phyloP scores from a whole-genome alignment of 805 yeast genomes.

The Pichia rugopelliculosa region DNA sequence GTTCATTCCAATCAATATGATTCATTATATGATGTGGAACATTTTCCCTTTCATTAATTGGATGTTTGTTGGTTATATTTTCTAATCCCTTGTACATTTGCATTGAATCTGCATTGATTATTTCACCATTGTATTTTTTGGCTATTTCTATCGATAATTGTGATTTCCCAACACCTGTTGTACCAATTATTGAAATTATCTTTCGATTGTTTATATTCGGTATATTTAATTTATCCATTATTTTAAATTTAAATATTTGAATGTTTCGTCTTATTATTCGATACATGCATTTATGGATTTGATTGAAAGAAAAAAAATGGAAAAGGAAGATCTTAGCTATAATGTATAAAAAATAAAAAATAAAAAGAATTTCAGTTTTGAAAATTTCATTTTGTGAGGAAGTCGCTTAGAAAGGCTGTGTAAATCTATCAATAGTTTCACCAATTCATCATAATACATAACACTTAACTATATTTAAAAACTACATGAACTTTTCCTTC shows the following conservation, averaged over 20 bases:
- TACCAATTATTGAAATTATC: constrained; percentile 46
- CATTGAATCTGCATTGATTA: constrained; percentile 96
- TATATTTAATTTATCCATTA: neutral
- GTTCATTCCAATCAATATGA: constrained; percentile 73
- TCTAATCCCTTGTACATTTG: constrained; percentile 76
- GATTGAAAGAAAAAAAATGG: too few relatives aligned
- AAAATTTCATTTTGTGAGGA: too few relatives aligned
- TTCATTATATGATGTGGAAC: constrained; percentile 83
- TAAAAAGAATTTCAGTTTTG: too few relatives aligned
- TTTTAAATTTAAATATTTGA: neutral
- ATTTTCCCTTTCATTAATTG: constrained; percentile 65
- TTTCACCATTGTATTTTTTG: constrained; percentile 68
- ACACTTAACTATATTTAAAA: too few relatives aligned
- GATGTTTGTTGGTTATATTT: constrained; percentile 88
- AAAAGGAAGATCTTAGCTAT: too few relatives aligned
- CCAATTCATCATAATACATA: too few relatives aligned
- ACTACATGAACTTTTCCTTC: constrained; percentile 21
- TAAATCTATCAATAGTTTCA: too few relatives aligned
- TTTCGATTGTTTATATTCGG: neutral
- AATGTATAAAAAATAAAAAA: too few relatives aligned
- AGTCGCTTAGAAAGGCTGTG: too few relatives aligned
- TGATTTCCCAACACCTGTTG: constrained; percentile 96
- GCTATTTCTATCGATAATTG: constrained; percentile 80
- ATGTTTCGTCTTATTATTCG: neutral
- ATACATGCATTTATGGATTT: neutral